These are phyloP conservation scores for Canna indica DNA, from an alignment of 176 grass and related monocot genomes.

Conservation along the genomic window DNA sequence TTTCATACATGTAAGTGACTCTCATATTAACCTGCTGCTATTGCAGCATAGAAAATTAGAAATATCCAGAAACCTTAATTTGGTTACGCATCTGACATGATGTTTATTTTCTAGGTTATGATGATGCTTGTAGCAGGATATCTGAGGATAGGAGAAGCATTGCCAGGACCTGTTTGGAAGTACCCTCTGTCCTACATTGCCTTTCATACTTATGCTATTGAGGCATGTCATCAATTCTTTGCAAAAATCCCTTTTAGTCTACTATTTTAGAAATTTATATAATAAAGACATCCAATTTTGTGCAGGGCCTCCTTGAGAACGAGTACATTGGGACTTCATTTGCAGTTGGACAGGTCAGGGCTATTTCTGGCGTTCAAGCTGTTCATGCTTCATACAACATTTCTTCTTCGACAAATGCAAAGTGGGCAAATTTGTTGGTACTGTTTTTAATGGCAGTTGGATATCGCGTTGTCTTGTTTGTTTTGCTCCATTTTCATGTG, in stretches of 20 bases:
- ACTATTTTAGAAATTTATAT: background rate
- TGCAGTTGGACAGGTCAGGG: slow-evolving; percentile 69
- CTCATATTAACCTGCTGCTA: background rate
- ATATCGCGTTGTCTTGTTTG: slow-evolving; percentile 49
- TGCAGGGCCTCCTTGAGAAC: slow-evolving; percentile 82
- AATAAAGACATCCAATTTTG: background rate
- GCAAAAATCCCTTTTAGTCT: too few relatives aligned
- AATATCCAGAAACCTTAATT: background rate
- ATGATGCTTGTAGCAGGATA: slow-evolving; percentile 97
- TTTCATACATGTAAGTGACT: slow-evolving; percentile 64
- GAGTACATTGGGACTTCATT: slow-evolving; percentile 81
- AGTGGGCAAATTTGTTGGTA: slow-evolving; percentile 69
- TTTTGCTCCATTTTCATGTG: slow-evolving; percentile 47
- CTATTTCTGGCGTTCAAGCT: slow-evolving; percentile 70
- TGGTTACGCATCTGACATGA: background rate
- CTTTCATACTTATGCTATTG: slow-evolving; percentile 62
- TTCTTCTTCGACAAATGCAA: slow-evolving; percentile 47
- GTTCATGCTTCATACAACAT: slow-evolving; percentile 70
- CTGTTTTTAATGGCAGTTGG: slow-evolving; percentile 64
- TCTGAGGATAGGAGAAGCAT: slow-evolving; percentile 47
- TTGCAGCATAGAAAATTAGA: background rate
- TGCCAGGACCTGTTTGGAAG: slow-evolving; percentile 54
- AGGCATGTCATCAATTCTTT: slow-evolving; percentile 29
- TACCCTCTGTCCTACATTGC: slow-evolving; percentile 72
- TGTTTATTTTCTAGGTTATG: slow-evolving; percentile 29